phyloP scores from a whole-genome alignment of 768 basidiomycete genomes.

The Flagelloscypha sp. region DNA sequence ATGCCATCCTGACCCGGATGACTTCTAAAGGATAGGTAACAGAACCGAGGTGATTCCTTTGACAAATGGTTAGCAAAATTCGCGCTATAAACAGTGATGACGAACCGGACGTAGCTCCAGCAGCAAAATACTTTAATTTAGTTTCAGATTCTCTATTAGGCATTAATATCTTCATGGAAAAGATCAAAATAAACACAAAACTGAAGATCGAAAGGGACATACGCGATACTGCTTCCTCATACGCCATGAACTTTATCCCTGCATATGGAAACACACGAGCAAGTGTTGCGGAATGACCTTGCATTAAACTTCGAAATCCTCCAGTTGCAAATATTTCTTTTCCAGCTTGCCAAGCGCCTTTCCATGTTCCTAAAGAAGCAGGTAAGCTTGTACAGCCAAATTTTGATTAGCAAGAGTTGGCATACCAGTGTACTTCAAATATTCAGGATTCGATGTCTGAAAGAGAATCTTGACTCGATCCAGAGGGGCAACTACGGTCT shows the following conservation, averaged over 20 bases:
- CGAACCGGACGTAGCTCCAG: too few species aligned
- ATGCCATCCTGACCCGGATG: conserved; percentile 93
- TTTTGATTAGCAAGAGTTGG: conserved; percentile 9
- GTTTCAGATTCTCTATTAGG: background rate
- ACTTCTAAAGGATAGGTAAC: conserved; percentile 93
- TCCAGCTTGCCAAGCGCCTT: conserved; percentile 74
- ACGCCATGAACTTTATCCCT: conserved; percentile 94
- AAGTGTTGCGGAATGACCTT: conserved; percentile 94
- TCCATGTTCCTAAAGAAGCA: conserved; percentile 62
- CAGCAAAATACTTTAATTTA: background rate
- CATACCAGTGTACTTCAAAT: conserved; percentile 85
- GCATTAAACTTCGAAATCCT: conserved; percentile 78
- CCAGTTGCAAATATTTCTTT: conserved; percentile 56
- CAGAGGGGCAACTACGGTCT: conserved; percentile 90
- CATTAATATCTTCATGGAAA: conserved; percentile 10
- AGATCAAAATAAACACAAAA: conserved; percentile 2
- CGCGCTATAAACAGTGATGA: too few species aligned
- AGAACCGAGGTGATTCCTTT: conserved; percentile 82
- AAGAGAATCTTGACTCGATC: conserved; percentile 99
- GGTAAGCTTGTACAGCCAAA: conserved; percentile 24
- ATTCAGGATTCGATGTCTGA: conserved; percentile 94
- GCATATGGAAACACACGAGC: conserved; percentile 95
- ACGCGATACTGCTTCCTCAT: conserved; percentile 92
- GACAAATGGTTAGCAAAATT: background rate
- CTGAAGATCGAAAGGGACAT: conserved; percentile 13